Evolutionary conservation across 164 flowering plant genomes (phyloP).

Genomic region (Tetrastigma voinierianum): DNA sequence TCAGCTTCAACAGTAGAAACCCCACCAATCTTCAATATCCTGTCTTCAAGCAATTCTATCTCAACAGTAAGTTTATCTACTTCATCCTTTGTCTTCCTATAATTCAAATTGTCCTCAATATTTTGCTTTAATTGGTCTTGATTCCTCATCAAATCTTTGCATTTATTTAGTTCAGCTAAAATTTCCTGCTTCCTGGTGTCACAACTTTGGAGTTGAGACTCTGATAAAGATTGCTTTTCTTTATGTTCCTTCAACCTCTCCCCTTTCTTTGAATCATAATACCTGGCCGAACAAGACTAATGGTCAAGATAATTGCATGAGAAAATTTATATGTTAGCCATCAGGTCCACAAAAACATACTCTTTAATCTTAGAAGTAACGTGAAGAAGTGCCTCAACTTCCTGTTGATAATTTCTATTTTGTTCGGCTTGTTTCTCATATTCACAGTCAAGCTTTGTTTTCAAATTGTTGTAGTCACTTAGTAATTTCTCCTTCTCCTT

Average conservation of each 20-base stretch:
- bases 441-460: conserved; percentile 59
- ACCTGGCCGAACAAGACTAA: conserved; percentile 41
- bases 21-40: conserved; percentile 61
- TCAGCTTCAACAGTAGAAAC: conserved; percentile 62
- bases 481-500: conserved; percentile 68
- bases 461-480: conserved; percentile 55
- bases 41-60: conserved; percentile 76
- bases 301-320: conserved; percentile 10
- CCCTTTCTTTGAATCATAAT: conserved; percentile 63
- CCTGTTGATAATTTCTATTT: conserved; percentile 54
- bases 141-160: conserved; percentile 50
- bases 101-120: conserved; percentile 85
- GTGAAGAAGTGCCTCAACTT: conserved; percentile 47
- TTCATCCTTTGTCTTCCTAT: conserved; percentile 65
- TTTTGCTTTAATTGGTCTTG: conserved; percentile 73
- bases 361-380: conserved; percentile 60
- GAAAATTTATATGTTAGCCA: neutral
- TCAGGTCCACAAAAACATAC: conserved; percentile 42
- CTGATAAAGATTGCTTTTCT: conserved; percentile 54
- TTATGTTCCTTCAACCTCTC: conserved; percentile 73
- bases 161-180: conserved; percentile 52
- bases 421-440: conserved; percentile 54
- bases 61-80: conserved; percentile 68
- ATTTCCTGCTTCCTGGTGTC: conserved; percentile 53
- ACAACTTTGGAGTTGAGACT: conserved; percentile 43